A percentile compares a stretch with the other conserved stretches of the same genome.
Evolutionary conservation across 1,139 yeast genomes (phyloP).

Genomic region (Candida glucosophila): DNA sequence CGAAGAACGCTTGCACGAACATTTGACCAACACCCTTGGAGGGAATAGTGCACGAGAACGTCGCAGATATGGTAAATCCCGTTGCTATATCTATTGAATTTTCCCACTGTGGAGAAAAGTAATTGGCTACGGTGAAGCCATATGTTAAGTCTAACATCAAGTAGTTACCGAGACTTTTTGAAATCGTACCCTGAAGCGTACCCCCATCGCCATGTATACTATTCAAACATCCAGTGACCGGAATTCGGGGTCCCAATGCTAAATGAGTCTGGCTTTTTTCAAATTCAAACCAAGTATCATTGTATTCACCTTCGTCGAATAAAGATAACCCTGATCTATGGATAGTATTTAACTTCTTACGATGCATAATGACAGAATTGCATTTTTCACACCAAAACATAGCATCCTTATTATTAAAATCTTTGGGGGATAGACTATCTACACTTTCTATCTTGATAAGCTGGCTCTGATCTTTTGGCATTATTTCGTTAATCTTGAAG

Average conservation of each 20-base stretch:
- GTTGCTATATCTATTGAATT: conserved; percentile 5
- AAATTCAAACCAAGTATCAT: conserved; percentile 11
- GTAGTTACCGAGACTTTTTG: conserved; percentile 9
- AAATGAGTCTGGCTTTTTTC: conserved; percentile 3
- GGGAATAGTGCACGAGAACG: conserved; percentile 11
- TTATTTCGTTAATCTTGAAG: too few relatives aligned
- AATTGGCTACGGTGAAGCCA: conserved; percentile 4
- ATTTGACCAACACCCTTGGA: conserved; percentile 14
- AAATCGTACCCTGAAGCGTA: conserved; percentile 8
- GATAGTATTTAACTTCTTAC: conserved; percentile 11
- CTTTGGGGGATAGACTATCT: too few relatives aligned
- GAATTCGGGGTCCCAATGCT: conserved; percentile 7
- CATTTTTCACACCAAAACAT: conserved; percentile 9
- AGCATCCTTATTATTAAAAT: too few relatives aligned
- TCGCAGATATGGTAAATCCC: conserved; percentile 7
- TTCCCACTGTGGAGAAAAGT: conserved; percentile 3
- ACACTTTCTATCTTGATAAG: too few relatives aligned
- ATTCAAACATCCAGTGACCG: conserved; percentile 14
- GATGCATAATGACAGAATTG: conserved; percentile 10
- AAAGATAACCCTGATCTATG: conserved; percentile 8
- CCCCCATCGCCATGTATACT: conserved; percentile 15
- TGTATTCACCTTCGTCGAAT: conserved; percentile 4
- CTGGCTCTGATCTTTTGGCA: too few relatives aligned
- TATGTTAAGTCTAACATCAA: conserved; percentile 9
- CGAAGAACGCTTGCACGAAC: conserved; percentile 10